Base-by-base conservation (phyloP, 1,284 basidiomycete species). In the Testicularia cyperi region DNA sequence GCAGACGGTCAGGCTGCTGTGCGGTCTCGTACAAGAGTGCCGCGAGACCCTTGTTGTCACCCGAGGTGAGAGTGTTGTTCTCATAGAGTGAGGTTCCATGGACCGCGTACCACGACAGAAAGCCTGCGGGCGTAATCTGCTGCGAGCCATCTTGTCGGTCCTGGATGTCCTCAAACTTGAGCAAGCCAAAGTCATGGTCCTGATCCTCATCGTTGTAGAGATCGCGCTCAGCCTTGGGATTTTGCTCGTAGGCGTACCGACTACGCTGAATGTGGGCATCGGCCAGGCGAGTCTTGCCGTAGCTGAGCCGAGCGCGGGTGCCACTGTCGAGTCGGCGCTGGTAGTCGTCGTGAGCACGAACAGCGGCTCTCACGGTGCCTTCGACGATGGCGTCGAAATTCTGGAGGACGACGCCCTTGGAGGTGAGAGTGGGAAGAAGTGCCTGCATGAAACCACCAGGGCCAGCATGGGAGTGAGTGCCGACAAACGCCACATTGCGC, bases 391-490 rank as follows among this genome's bases (percentile, higher is more conserved):
- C 87, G 46, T 84, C 81, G 24, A 85, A 85, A 18, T 66, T 77
- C 49, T 78, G 67, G 44, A 67, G 41, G 51, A 88, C 84, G 64
- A 88, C 86, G 15, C 88, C 88, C 3, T 86, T 80, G 7, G 86
- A 82, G 4, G 87, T 88, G 26, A 89, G 56, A 68, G 88, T 86
- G 0, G 87, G 87, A 20, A 90, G 82, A 21, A 90, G 81, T 65
- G 88, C 82, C 79, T 77, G 67, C 51, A 86, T 80, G 75, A 87
- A 90, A 0, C 88, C 88, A 22, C 86, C 88, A 14, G 88, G 87
- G 14, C 88, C 88, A 1, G 85, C 80, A 74, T 90, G 88, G 61
- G 80, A 81, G 71, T 90, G 88, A 0, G 88, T 90, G 29, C 86
- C 85, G 19, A 86, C 83, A n/a, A 67, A 84, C 2, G 87, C 88